These are phyloP conservation scores for Phytophthora ramorum DNA, from an alignment of 352 stramenopile species.

Conservation along the genomic window DNA sequence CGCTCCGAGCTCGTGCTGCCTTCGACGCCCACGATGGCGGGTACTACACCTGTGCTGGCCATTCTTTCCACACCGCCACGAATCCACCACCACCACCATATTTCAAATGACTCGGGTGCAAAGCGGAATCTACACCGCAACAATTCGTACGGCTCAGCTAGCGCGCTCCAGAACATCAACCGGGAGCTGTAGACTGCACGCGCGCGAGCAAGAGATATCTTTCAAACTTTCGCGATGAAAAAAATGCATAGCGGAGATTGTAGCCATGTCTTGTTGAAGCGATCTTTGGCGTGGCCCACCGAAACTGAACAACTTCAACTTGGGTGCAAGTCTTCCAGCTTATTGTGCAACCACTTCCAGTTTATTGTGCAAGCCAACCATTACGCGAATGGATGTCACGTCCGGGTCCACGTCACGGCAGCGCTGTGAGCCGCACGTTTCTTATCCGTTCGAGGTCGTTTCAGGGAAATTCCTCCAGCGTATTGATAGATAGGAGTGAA, in stretches of 20 bases:
- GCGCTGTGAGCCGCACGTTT: conserved; percentile 13
- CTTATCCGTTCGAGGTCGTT: conserved; percentile 18
- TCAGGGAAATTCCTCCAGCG: conserved; percentile 1
- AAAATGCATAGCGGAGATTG: too few relatives aligned
- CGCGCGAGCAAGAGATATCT: background rate
- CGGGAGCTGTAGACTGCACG: conserved; percentile 22
- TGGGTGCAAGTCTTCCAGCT: background rate
- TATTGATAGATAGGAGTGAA: conserved; percentile 29
- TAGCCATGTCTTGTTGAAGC: conserved; percentile 16
- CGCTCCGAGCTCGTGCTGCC: conserved; percentile 64
- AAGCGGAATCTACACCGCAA: conserved; percentile 18
- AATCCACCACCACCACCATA: conserved; percentile 42
- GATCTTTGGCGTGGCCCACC: conserved; percentile 14
- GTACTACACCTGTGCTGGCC: conserved; percentile 60
- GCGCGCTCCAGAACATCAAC: conserved; percentile 23
- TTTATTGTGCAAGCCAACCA: too few relatives aligned
- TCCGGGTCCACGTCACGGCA: conserved; percentile 17
- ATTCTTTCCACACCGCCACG: conserved; percentile 65
- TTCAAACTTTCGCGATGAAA: too few relatives aligned
- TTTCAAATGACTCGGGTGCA: conserved; percentile 1
- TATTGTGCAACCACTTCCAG: too few relatives aligned
- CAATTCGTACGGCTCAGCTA: conserved; percentile 35
- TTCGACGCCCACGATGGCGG: conserved; percentile 69
- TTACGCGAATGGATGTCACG: conserved; percentile 16
- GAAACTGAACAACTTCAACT: conserved; percentile 24